A percentile compares a stretch with the other conserved stretches of the same genome.
Conservation (phyloP, 768 basidiomycete species). For the Rhizopogon rudus region DNA sequence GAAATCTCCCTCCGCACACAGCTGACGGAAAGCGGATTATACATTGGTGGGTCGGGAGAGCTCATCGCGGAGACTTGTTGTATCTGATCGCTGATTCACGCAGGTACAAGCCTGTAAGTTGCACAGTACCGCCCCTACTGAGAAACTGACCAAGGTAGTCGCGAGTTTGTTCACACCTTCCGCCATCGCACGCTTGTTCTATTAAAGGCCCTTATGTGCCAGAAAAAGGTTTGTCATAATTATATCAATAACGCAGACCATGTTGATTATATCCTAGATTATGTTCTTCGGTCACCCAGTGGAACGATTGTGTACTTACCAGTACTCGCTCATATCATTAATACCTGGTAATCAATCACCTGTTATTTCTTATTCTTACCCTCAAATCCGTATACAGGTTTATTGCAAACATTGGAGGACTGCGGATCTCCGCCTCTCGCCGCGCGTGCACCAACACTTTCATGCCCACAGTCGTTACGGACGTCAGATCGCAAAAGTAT, state of each 20-base stretch:
- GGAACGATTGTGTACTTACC: constrained; percentile 93
- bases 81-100: constrained; percentile 6
- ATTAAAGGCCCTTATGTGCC: constrained; percentile 92
- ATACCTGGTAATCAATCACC: constrained; percentile 62
- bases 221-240: constrained; percentile 64
- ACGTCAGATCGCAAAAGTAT: constrained; percentile 91
- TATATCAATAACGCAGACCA: background rate
- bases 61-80: background rate
- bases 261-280: constrained; percentile 46
- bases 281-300: constrained; percentile 98
- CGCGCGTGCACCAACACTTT: constrained; percentile 52
- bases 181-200: constrained; percentile 88
- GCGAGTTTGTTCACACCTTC: constrained; percentile 91
- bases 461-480: constrained; percentile 70
- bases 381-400: constrained; percentile 40
- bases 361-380: background rate
- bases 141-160: constrained; percentile 28
- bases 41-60: constrained; percentile 71
- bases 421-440: constrained; percentile 84
- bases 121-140: constrained; percentile 21
- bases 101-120: constrained; percentile 67
- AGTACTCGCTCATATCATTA: constrained; percentile 93
- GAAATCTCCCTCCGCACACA: constrained; percentile 73
- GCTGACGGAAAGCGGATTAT: constrained; percentile 87
- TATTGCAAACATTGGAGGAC: constrained; percentile 87